phyloP scores from a whole-genome alignment of 768 basidiomycete genomes.

The Lentinus brumalis region DNA sequence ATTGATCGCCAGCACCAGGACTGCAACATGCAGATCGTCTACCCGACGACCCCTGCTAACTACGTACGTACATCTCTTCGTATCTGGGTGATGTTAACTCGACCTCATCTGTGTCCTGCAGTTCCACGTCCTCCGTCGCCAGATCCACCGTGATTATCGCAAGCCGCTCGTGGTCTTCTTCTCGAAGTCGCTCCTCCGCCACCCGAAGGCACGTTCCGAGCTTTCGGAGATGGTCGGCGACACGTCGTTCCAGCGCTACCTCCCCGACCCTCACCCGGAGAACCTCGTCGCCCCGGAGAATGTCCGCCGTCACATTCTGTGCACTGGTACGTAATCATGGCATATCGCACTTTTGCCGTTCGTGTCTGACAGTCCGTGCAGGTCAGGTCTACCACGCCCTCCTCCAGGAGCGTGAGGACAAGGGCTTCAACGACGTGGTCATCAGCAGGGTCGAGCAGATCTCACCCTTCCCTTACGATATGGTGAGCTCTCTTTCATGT shows the following conservation, averaged over 20 bases:
- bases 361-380: constrained; percentile 24
- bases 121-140: constrained; percentile 97
- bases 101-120: constrained; percentile 30
- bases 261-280: constrained; percentile 81
- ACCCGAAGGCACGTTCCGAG: constrained; percentile 86
- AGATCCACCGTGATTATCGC: constrained; percentile 97
- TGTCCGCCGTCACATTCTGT: constrained; percentile 90
- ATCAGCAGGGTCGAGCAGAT: constrained; percentile 95
- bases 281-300: constrained; percentile 77
- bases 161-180: constrained; percentile 97
- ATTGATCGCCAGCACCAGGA: constrained; percentile 96
- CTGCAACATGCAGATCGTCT: constrained; percentile 99
- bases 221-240: constrained; percentile 89
- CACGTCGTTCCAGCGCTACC: constrained; percentile 89
- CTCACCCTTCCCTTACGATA: constrained; percentile 96
- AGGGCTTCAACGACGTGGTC: constrained; percentile 89
- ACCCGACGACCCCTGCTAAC: constrained; percentile 95
- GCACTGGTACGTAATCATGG: constrained; percentile 55
- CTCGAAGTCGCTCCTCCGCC: constrained; percentile 94
- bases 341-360: not conserved
- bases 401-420: constrained; percentile 86
- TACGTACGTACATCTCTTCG: constrained; percentile 53
- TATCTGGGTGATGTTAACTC: not conserved
- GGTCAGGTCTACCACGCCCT: constrained; percentile 96
- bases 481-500: constrained; percentile 50